Conservation (phyloP, 306 rosid species). For the Trichosanthes cucumerina region DNA sequence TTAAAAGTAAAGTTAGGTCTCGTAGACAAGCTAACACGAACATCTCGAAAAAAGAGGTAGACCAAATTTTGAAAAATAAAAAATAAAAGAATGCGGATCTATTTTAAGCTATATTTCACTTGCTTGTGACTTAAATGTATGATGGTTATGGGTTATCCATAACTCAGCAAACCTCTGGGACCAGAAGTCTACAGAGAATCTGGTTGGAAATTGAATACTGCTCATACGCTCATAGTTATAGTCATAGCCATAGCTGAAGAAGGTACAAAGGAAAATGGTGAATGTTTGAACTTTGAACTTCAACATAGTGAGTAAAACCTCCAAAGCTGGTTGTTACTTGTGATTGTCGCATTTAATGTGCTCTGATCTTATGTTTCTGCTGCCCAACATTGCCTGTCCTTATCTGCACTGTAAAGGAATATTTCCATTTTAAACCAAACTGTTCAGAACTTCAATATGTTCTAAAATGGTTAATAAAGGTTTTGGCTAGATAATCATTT, state of each 20-base stretch:
- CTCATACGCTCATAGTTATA: no score
- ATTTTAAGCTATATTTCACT: neutral
- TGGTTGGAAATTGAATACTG: neutral
- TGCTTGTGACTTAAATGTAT: neutral
- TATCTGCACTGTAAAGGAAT: neutral
- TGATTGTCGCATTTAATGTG: slow-evolving; percentile 3
- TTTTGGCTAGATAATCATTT: no score
- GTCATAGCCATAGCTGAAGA: neutral
- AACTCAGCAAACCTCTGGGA: neutral
- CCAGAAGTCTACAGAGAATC: neutral
- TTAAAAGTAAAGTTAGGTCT: no score
- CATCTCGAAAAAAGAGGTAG: no score
- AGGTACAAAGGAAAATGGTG: neutral
- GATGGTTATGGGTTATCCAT: neutral
- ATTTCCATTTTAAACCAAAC: neutral
- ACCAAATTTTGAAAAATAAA: no score
- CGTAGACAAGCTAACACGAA: no score
- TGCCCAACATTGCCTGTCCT: neutral
- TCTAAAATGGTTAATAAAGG: neutral
- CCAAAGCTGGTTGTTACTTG: neutral
- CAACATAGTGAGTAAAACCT: no score
- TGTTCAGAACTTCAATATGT: neutral
- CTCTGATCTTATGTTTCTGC: neutral
- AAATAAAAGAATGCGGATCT: no score
- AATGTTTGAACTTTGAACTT: neutral